Evolutionary conservation across 805 yeast genomes (phyloP), one percentile per base, ranked within the genome.

Genomic region (Yamadazyma scolyti): DNA sequence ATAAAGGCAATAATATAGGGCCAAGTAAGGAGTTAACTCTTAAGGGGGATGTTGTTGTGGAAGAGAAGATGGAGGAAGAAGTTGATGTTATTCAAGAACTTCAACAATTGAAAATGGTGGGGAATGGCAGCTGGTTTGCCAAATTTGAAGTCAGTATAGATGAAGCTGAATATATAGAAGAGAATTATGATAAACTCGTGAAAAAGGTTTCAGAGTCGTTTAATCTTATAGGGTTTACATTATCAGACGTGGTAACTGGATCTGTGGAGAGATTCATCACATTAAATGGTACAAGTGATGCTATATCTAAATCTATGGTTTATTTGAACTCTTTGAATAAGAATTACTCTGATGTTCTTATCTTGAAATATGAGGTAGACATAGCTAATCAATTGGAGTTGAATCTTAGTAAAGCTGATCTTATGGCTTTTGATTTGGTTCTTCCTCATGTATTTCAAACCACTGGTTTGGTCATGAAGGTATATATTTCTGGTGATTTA

Each of bases 331-430:
- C 44, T 17, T 30, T 58, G 18, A 63, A 63, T 32, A 55, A 54
- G 24, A 22, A 53, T 7, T 33, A 44, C 13, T 34, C 42, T 6
- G 31, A 31, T 18, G 50, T 51, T 27, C 52, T 43, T 33, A 64
- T 66, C 1, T 51, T 65, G 26, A 61, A 60, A 30, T 56, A 62
- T 2, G 30, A 44, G 18, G 60, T 58, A 34, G 61, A 60, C 37
- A n/a, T n/a, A n/a, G 26, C 28, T 8, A 21, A 18, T n/a, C 16
- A 7, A 3, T 34, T 24, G 18, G 26, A 25, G 18, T 19, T 33
- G 20, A 16, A 22, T 6, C 15, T 34, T 21, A 19, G 25, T 9
- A 16, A 27, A 7, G 15, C 17, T n/a, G 32, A 35, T 16, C 21
- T 27, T 9, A 11, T 35, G 8, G 27, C 31, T 17, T 23, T 21